Percentiles rank a stretch among this genome's conserved stretches.
phyloP scores from a whole-genome alignment of 2,329 filamentous ascomycete genomes.

The Grosmannia huntii region DNA sequence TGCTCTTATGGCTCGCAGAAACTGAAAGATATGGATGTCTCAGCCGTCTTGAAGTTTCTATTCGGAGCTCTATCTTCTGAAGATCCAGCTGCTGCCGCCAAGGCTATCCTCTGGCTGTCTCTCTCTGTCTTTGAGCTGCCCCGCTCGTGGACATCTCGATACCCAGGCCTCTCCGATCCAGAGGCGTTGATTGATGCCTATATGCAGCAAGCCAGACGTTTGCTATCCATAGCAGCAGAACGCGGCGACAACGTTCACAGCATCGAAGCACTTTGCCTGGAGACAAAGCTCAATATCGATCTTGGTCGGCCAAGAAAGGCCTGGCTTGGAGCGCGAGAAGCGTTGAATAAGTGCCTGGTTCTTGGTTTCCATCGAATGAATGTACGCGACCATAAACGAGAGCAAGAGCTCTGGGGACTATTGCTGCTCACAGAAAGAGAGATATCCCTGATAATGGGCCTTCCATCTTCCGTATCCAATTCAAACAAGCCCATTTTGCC shows the following conservation, averaged over 20 bases:
- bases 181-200: conserved; percentile 31
- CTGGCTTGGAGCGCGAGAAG: conserved; percentile 38
- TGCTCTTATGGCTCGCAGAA: not conserved
- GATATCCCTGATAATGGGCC: conserved; percentile 37
- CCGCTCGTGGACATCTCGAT: not conserved
- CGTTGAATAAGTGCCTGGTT: conserved; percentile 37
- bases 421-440: conserved; percentile 33
- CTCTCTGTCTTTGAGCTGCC: not conserved
- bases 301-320: conserved; percentile 40
- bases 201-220: conserved; percentile 28
- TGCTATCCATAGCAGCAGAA: conserved; percentile 36
- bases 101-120: not conserved
- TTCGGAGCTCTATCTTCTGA: conserved; percentile 14
- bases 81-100: conserved; percentile 11
- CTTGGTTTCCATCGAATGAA: conserved; percentile 30
- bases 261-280: conserved; percentile 37
- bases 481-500: conserved; percentile 16
- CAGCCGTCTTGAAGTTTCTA: conserved; percentile 15
- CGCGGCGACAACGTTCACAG: conserved; percentile 35
- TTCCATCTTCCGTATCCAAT: conserved; percentile 26
- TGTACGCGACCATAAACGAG: conserved; percentile 17
- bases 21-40: conserved; percentile 15
- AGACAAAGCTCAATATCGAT: conserved; percentile 39
- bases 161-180: conserved; percentile 15
- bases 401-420: conserved; percentile 24